Base-by-base conservation (phyloP, 805 yeast species). In the Candida vartiovaarae region DNA sequence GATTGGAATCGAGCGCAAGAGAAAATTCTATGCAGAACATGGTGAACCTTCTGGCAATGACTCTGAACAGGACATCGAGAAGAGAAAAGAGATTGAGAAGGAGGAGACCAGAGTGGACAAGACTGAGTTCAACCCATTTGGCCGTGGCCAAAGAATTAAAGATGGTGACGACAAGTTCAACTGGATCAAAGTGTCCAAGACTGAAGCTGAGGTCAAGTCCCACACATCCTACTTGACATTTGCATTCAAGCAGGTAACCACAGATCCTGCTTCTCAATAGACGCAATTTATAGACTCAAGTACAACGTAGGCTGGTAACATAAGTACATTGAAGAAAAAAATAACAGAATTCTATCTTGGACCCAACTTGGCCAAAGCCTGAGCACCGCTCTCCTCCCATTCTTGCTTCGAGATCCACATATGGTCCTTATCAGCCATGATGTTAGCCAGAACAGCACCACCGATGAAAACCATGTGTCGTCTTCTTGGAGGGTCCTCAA, bases 401-500 rank as follows among this genome's bases (percentile, higher is more conserved):
- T 93, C 99, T 62, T 84, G 88, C 63, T 85, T 90, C 42, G 87
- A 73, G 54, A 93, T 78, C 99, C 99, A 93, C 95, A 93, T 86
- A 60, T 90, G 97, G 53, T 90, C 97, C 65, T 91, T 93, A 64
- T 90, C 96, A 38, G 95, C 95, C 98, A 93, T 93, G 55, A 93
- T 91, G 61, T 85, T 88, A 31, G 99, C 98, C 61, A 93, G 74
- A 23, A 93, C 98, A 4, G 98, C 98, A 57, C 99, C 99, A 55
- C 99, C 99, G 53, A 91, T 82, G 67, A 93, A 93, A 32, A 93
- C 99, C 97, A 93, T 91, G 66, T 93, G 96, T 64, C 90, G 84
- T 74, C 99, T 88, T 72, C 98, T 80, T 54, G 99, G 99, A 35
- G 99, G 98, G 64, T 93, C 98, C 65, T 93, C 98, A 57, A 93